phyloP scores from a whole-genome alignment of 352 stramenopile genomes.

The Pythium biforme region DNA sequence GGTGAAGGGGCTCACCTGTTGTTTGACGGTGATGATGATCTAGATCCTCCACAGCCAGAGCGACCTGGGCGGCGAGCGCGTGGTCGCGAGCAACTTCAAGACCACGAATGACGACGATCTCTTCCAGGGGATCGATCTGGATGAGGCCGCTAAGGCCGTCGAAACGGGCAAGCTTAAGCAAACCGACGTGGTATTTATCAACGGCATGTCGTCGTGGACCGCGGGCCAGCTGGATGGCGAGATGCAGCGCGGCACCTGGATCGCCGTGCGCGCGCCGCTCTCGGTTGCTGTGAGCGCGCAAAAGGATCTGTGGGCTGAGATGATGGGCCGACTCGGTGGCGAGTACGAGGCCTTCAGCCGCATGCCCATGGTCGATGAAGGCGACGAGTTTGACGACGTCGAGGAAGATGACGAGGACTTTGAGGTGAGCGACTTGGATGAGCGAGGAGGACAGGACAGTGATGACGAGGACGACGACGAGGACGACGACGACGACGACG shows the following conservation, averaged over 20 bases:
- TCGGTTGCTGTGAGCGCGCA: slow-evolving; percentile 64
- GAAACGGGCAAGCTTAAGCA: slow-evolving; percentile 50
- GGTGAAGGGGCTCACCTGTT: not conserved
- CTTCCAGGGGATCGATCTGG: slow-evolving; percentile 71
- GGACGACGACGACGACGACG: not conserved
- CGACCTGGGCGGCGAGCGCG: slow-evolving; percentile 59
- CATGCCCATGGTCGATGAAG: slow-evolving; percentile 53
- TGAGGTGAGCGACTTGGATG: slow-evolving; percentile 20
- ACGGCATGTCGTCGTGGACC: slow-evolving; percentile 70
- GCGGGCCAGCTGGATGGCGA: slow-evolving; percentile 68
- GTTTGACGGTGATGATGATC: not conserved
- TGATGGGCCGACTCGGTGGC: slow-evolving; percentile 64
- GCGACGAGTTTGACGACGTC: slow-evolving; percentile 35
- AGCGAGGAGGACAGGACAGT: not conserved
- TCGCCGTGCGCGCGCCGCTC: slow-evolving; percentile 70
- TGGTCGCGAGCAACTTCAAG: slow-evolving; percentile 52
- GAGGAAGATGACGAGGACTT: slow-evolving; percentile 29
- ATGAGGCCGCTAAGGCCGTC: slow-evolving; percentile 54
- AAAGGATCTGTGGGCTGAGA: slow-evolving; percentile 61
- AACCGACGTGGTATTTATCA: slow-evolving; percentile 77
- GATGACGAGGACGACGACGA: slow-evolving; percentile 9
- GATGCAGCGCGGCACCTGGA: slow-evolving; percentile 67
- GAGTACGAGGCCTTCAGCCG: slow-evolving; percentile 74
- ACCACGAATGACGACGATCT: slow-evolving; percentile 37
- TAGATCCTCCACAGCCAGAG: slow-evolving; percentile 60